Percentiles rank a stretch among this genome's conserved stretches.
Evolutionary conservation across 441 rosid genomes (phyloP).

Genomic region (Euphorbia celastroides): DNA sequence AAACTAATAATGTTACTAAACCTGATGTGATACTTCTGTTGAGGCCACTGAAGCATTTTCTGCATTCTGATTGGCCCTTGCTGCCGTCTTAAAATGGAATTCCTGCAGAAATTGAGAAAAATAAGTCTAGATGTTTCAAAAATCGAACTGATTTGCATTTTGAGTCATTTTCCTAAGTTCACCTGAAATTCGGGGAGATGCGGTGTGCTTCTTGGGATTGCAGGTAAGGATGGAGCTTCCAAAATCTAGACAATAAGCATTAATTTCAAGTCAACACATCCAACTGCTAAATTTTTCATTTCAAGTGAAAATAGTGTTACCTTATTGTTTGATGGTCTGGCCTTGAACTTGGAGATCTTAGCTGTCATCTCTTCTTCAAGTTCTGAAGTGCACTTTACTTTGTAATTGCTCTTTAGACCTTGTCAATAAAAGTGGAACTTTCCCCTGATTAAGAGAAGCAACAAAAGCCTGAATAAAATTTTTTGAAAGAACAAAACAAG

Average conservation of each 20-base stretch:
- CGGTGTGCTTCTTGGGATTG: conserved; percentile 62
- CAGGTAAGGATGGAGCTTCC: conserved; percentile 61
- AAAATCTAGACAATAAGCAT: conserved; percentile 50
- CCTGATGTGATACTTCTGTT: conserved; percentile 72
- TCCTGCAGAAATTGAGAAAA: conserved; percentile 45
- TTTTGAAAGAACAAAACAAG: no score
- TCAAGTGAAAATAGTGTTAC: conserved; percentile 28
- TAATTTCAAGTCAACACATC: neutral
- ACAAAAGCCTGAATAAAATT: conserved; percentile 25
- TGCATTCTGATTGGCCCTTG: conserved; percentile 69
- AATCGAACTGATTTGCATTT: neutral
- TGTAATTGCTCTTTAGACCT: conserved; percentile 83
- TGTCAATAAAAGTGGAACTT: conserved; percentile 61
- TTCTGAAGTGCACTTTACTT: conserved; percentile 77
- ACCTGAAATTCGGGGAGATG: conserved; percentile 86
- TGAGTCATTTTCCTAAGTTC: conserved; percentile 1
- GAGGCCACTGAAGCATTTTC: conserved; percentile 81
- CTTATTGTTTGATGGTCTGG: conserved; percentile 91
- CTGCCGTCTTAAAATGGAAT: conserved; percentile 79
- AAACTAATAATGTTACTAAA: conserved; percentile 15
- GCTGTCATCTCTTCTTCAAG: conserved; percentile 98
- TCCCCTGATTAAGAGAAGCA: conserved; percentile 45
- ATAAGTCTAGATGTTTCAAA: neutral
- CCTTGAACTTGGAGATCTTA: conserved; percentile 92
- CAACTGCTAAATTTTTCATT: no score